Evolutionary conservation across 2,329 filamentous ascomycete genomes (phyloP).

Genomic region (Hypoxylon sp.): DNA sequence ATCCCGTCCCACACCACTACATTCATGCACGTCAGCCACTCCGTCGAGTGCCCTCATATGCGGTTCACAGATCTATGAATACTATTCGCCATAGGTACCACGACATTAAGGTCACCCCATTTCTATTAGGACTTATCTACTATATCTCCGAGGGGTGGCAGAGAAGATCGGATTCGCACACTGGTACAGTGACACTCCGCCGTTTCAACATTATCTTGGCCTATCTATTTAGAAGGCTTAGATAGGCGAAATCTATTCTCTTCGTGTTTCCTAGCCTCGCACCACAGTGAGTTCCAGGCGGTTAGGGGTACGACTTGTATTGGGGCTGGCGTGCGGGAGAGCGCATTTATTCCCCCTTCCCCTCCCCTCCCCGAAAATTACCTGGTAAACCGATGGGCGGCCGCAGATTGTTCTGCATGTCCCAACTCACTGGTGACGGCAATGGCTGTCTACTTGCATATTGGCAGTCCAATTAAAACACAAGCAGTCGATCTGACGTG

Average conservation of each 20-base stretch:
- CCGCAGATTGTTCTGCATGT: not conserved
- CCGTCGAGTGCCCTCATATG: not conserved
- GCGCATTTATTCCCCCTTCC: not conserved
- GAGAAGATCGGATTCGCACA: constrained; percentile 1
- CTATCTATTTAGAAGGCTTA: too few species aligned
- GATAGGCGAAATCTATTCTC: too few species aligned
- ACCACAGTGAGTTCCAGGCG: too few species aligned
- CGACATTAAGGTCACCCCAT: not conserved
- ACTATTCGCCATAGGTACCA: constrained; percentile 2
- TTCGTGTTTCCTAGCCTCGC: too few species aligned
- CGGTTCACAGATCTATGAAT: constrained; percentile 1
- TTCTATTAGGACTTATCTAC: not conserved
- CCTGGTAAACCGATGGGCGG: constrained; percentile 1
- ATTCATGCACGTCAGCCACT: constrained; percentile 4
- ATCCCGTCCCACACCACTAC: not conserved
- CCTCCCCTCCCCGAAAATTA: too few species aligned
- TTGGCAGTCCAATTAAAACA: not conserved
- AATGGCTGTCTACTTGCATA: not conserved
- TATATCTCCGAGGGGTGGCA: not conserved
- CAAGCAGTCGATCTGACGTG: not conserved
- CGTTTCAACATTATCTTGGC: too few species aligned
- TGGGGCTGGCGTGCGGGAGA: not conserved
- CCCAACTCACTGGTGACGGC: constrained; percentile 7
- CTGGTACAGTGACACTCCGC: not conserved
- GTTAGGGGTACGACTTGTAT: too few species aligned